Conservation (phyloP, 2,329 filamentous ascomycete species). For the Scopulariopsis brevicaulis region DNA sequence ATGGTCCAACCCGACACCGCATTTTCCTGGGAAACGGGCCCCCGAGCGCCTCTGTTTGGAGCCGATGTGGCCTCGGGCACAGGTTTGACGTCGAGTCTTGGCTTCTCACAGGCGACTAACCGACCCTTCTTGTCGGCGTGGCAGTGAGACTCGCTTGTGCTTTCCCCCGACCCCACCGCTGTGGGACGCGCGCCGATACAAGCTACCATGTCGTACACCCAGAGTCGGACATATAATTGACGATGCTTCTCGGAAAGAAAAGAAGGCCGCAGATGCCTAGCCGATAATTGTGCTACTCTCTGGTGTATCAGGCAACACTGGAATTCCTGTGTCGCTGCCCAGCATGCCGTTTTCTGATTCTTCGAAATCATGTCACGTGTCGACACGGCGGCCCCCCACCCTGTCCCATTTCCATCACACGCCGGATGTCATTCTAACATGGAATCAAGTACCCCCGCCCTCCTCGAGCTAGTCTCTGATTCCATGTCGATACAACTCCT, state of each 20-base stretch:
- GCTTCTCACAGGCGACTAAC: not conserved
- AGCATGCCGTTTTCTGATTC: too few relatives aligned
- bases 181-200: not conserved
- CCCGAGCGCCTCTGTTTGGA: not conserved
- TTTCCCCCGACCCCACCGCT: not conserved
- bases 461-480: too few relatives aligned
- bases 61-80: not conserved
- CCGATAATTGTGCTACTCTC: not conserved
- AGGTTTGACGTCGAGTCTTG: not conserved
- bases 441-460: too few relatives aligned
- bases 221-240: not conserved
- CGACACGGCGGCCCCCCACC: too few relatives aligned
- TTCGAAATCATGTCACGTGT: too few relatives aligned
- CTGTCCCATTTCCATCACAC: too few relatives aligned
- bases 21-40: not conserved
- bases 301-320: too few relatives aligned
- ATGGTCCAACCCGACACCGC: not conserved
- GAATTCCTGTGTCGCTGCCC: too few relatives aligned
- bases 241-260: not conserved
- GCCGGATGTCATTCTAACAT: too few relatives aligned
- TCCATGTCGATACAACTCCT: too few relatives aligned
- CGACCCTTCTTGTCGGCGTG: not conserved
- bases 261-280: not conserved
- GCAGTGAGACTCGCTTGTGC: not conserved
- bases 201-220: not conserved